Evolutionary conservation across 371 early-diverging fungal genomes (phyloP), one percentile per base, ranked within the genome.

Genomic region (Lichtheimia ramosa): DNA sequence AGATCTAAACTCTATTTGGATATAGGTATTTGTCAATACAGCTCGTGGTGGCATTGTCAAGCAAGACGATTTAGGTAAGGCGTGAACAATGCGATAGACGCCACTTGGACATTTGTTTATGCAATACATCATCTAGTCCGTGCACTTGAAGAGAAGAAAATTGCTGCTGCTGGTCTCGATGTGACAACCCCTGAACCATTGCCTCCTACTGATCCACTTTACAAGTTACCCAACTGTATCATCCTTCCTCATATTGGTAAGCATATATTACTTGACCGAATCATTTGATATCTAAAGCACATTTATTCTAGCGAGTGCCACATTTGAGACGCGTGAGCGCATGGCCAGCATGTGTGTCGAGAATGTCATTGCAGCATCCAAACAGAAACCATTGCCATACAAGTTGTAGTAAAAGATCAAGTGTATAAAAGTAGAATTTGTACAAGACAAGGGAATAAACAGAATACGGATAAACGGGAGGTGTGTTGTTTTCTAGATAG

Each of bases 111-210:
- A 34, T 34, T 43, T 55, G 34, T 52, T 34, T 21, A 42, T 20
- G 23, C 12, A 21, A 39, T 20, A 34, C 28, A 21, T 34, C 21
- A 8, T 41, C 13, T 39, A 78, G 77, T 85, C 25, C 77, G 71
- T 4, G 94, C 94, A 5, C 68, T 96, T 49, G 70, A 84, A 15
- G 79, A 83, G n/a, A 77, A 80, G 0, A 60, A 69, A 48, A 69
- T 92, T 46, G 91, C 82, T 13, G 86, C 85, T 21, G 92, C 85
- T 5, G 96, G 92, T 25, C 66, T 95, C 52, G 95, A 95, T 71
- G 95, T 95, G 8, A 93, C 93, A 0, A 87, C 87, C 18, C 95
- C 95, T 0, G 96, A 95, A 63, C 96, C 96, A 6, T 63, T 95
- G 58, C 82, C 86, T 3, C 52, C 70, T 2, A 72, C 80, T 27